Base-by-base conservation (phyloP, 768 basidiomycete genomes). In the Peribolospora baueri region DNA sequence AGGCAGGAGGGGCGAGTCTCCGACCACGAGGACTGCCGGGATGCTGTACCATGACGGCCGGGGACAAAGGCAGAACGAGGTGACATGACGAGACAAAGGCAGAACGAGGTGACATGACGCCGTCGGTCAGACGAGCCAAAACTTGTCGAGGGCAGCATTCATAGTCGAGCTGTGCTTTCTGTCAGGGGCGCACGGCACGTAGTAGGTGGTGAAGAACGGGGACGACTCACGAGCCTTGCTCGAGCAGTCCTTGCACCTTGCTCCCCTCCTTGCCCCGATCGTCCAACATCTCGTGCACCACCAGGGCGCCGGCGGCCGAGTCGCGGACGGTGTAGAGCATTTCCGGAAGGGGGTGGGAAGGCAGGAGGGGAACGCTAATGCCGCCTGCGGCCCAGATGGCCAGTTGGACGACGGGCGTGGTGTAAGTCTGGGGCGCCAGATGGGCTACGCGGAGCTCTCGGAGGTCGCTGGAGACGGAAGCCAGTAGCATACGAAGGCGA, bases 281-380 rank as follows among this genome's bases (percentile, higher is more conserved):
- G 46, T 42, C 48, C 36, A 63, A 58, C 36, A 54, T 54, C 46
- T 56, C 53, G 57, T 63, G 62, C n/a, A 55, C 54, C 25, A 66
- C 55, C 6, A 66, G 54, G 2, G 59, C 43, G n/a, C 48, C 40
- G 7, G 63, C 56, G 10, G 56, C 60, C 4, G 58, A 55, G 51
- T 66, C 65, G 13, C 43, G 46, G 45, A 63, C 58, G 53, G 63
- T 62, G 53, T 66, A 64, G 13, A 47, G 47, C 52, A 64, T 63
- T 54, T 66, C 65, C 10, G 63, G 58, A 10, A 63, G 50, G 11
- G 65, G 65, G 50, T 62, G 55, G 37, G 57, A 56, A 37, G 63
- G 61, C 11, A 66, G 56, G 4, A 65, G 53, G 0, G 65, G 65
- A 3, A 66, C 59, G 41, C 59, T 60, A 40, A 66, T 49, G 5